These are phyloP conservation scores for Scheffersomyces illinoinensis DNA, from an alignment of 1,139 yeast genomes.

Conservation along the genomic window DNA sequence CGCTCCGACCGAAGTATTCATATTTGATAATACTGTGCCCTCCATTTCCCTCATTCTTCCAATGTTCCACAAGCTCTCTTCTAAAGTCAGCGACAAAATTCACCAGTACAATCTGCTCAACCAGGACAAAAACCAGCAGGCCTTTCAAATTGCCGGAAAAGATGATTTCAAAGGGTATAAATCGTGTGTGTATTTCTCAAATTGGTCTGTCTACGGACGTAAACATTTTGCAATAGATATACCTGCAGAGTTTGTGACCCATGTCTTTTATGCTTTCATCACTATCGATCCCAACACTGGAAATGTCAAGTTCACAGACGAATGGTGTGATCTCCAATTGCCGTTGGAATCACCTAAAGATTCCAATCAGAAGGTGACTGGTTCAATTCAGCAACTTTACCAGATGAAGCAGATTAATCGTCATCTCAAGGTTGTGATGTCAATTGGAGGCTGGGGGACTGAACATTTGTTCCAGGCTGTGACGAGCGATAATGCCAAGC, in stretches of 20 bases:
- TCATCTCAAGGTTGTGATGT: slow-evolving; percentile 60
- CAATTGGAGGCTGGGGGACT: slow-evolving; percentile 90
- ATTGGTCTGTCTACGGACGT: slow-evolving; percentile 75
- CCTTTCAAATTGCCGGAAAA: background rate
- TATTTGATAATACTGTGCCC: no score
- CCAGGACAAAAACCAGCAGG: background rate
- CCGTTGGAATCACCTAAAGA: slow-evolving; percentile 29
- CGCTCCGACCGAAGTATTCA: no score
- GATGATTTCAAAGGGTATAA: slow-evolving; percentile 11
- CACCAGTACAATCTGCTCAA: background rate
- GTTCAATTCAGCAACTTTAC: slow-evolving; percentile 58
- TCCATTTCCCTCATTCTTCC: background rate
- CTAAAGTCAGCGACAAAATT: background rate
- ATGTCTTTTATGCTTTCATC: slow-evolving; percentile 78
- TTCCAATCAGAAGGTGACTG: slow-evolving; percentile 28
- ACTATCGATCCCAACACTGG: slow-evolving; percentile 58
- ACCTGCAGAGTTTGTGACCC: slow-evolving; percentile 58
- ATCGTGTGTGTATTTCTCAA: slow-evolving; percentile 40
- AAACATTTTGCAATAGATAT: slow-evolving; percentile 68
- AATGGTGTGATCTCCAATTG: slow-evolving; percentile 66
- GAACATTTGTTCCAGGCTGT: slow-evolving; percentile 52
- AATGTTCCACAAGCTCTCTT: background rate
- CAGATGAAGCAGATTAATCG: slow-evolving; percentile 50
- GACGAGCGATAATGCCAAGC: slow-evolving; percentile 32
- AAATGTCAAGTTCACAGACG: slow-evolving; percentile 53